Evolutionary conservation across 345 rosid species (phyloP).

Genomic region (Pugionium cornutum): DNA sequence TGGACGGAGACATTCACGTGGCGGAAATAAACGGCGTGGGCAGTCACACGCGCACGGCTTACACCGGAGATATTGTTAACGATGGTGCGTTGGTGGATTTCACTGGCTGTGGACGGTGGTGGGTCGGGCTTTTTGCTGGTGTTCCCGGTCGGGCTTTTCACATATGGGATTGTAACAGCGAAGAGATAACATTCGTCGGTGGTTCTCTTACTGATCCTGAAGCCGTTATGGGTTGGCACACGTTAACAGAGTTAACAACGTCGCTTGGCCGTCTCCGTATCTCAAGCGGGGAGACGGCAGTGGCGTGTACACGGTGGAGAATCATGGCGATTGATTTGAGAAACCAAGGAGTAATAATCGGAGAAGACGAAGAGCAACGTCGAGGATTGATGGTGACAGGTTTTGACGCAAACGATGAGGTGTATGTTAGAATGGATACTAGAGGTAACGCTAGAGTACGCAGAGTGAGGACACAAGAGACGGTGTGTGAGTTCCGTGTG

Average conservation of each 20-base stretch:
- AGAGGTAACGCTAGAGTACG: slow-evolving; percentile 64
- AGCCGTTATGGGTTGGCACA: slow-evolving; percentile 78
- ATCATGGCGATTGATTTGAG: slow-evolving; percentile 55
- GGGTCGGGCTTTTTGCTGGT: slow-evolving; percentile 96
- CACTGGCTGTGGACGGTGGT: slow-evolving; percentile 68
- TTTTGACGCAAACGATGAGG: slow-evolving; percentile 49
- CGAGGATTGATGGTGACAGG: slow-evolving; percentile 55
- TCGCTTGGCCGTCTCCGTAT: slow-evolving; percentile 66
- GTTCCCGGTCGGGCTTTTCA: slow-evolving; percentile 70
- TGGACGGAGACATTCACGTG: slow-evolving; percentile 82
- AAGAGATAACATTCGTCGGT: slow-evolving; percentile 53
- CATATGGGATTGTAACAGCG: slow-evolving; percentile 66
- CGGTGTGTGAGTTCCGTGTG: slow-evolving; percentile 54
- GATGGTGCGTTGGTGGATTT: slow-evolving; percentile 87
- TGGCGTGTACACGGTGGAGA: slow-evolving; percentile 68
- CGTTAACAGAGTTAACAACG: slow-evolving; percentile 61
- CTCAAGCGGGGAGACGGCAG: slow-evolving; percentile 53
- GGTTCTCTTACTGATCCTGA: slow-evolving; percentile 68
- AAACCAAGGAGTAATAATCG: slow-evolving; percentile 49
- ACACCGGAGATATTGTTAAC: slow-evolving; percentile 53
- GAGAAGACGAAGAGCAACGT: slow-evolving; percentile 40
- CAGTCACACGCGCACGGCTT: slow-evolving; percentile 50
- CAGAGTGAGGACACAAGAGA: slow-evolving; percentile 45
- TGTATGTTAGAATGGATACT: slow-evolving; percentile 54
- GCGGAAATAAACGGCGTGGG: slow-evolving; percentile 42